Base-by-base conservation (phyloP, 148 eudicot species). In the Chenopodium suecicum region DNA sequence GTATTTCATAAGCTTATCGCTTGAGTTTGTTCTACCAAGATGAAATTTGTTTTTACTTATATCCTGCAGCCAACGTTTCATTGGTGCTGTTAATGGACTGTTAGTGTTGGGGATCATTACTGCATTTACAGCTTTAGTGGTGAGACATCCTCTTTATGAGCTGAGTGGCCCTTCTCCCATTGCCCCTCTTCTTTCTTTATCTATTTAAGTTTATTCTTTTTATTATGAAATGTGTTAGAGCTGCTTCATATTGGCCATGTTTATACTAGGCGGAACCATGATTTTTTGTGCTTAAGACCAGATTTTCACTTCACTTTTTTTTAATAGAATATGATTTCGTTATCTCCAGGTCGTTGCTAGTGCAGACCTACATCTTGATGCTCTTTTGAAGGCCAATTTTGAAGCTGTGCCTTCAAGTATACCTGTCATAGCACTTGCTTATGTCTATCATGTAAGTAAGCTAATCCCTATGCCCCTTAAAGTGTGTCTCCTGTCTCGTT, bases 31-130 rank as follows among this genome's bases (percentile, higher is more conserved):
- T 48, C 68, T 27, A 44, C 44, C 58, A 44, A 32, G 23, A n/a
- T 78, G 64, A 78, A 73, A 58, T 63, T 44, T 46, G 32, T 44
- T 80, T 67, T 47, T 37, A 19, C 20, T 62, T 27, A 41, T 37
- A 52, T 52, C 81, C 69, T 90, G 90, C 86, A 95, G 98, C 88
- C 98, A 93, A 86, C 90, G 91, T 79, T 37, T 92, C 79, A 88
- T 95, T 87, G 98, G 97, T 67, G 92, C 97, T 66, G 92, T 94
- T 63, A 94, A 92, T 85, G 98, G 97, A 76, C 85, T 84, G 83
- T 90, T 94, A 71, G 86, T 94, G 20, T 56, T 90, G 66, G 96
- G 96, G 73, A 93, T 95, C 88, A 80, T 95, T 66, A 75, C 80
- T 62, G 89, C 98, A 63, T 95, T 95, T 83, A 82, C 93, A 74